Evolutionary conservation across 192 early-diverging fungal genomes (phyloP).

Genomic region (Glomus cerebriforme): DNA sequence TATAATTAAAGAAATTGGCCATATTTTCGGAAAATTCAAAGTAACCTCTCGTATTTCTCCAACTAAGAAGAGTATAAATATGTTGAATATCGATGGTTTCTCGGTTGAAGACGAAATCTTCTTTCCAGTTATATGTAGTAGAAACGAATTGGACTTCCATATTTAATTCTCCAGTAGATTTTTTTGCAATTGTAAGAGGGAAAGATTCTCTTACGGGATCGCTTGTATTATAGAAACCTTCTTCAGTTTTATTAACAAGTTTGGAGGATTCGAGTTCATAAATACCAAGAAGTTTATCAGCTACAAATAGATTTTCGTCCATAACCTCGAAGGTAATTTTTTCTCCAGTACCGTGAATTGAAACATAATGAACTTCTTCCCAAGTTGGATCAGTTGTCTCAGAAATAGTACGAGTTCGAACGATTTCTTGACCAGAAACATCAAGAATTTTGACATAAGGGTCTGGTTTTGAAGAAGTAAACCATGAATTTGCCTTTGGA

Average conservation of each 20-base stretch:
- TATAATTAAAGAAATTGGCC: constrained; percentile 20
- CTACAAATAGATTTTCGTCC: constrained; percentile 9
- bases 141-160: constrained; percentile 20
- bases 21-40: constrained; percentile 20
- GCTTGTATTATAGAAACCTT: background rate
- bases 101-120: background rate
- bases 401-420: background rate
- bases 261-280: background rate
- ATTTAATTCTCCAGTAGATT: background rate
- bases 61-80: constrained; percentile 21
- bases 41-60: background rate
- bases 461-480: constrained; percentile 9
- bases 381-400: constrained; percentile 2
- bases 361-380: constrained; percentile 24
- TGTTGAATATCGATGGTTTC: background rate
- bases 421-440: background rate
- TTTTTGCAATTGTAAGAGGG: background rate
- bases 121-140: background rate
- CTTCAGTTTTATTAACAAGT: background rate
- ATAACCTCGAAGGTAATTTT: constrained; percentile 21
- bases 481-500: background rate
- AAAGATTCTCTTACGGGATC: background rate
- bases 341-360: constrained; percentile 10
- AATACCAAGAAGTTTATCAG: constrained; percentile 8
- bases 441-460: constrained; percentile 24